Percentiles rank a stretch among this genome's conserved stretches.
These are phyloP conservation scores for Thielaviopsis ethacetica DNA, from an alignment of 2,329 filamentous ascomycete genomes.

Conservation along the genomic window DNA sequence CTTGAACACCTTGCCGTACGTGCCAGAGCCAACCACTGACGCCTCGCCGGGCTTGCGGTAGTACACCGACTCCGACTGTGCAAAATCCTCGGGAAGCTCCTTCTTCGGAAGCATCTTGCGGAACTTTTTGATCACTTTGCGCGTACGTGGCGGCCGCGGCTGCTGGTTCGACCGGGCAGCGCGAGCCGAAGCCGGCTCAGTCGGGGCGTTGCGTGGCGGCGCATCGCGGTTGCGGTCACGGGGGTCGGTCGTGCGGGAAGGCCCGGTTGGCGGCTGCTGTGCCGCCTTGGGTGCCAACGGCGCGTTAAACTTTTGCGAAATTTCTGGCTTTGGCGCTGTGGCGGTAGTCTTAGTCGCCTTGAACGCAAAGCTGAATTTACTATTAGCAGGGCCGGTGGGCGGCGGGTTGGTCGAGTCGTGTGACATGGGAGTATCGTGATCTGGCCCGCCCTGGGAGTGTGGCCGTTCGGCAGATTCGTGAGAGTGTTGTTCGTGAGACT, in stretches of 20 bases:
- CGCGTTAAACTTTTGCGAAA: slow-evolving; percentile 53
- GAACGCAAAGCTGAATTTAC: slow-evolving; percentile 87
- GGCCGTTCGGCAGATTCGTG: background rate
- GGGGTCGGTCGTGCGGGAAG: slow-evolving; percentile 20
- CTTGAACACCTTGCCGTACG: slow-evolving; percentile 92
- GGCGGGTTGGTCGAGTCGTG: slow-evolving; percentile 20
- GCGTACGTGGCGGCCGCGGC: slow-evolving; percentile 32
- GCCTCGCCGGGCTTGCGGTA: slow-evolving; percentile 94
- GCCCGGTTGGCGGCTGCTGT: slow-evolving; percentile 19
- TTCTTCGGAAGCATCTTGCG: slow-evolving; percentile 58
- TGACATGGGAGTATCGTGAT: background rate
- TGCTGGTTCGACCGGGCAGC: slow-evolving; percentile 15
- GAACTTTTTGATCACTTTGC: slow-evolving; percentile 51
- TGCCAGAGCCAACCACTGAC: slow-evolving; percentile 87
- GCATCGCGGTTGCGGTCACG: slow-evolving; percentile 17
- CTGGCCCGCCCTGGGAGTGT: background rate
- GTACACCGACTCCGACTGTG: slow-evolving; percentile 74
- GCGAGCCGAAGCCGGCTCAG: slow-evolving; percentile 36
- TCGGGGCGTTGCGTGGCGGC: slow-evolving; percentile 33
- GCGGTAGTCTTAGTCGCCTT: slow-evolving; percentile 52
- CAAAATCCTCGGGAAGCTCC: slow-evolving; percentile 53
- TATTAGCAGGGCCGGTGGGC: slow-evolving; percentile 26
- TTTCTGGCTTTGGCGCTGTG: slow-evolving; percentile 45
- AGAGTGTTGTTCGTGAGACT: background rate
- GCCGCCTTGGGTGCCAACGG: slow-evolving; percentile 21